phyloP scores from a whole-genome alignment of 371 early-diverging fungal species.

The Mucor circinelloides region DNA sequence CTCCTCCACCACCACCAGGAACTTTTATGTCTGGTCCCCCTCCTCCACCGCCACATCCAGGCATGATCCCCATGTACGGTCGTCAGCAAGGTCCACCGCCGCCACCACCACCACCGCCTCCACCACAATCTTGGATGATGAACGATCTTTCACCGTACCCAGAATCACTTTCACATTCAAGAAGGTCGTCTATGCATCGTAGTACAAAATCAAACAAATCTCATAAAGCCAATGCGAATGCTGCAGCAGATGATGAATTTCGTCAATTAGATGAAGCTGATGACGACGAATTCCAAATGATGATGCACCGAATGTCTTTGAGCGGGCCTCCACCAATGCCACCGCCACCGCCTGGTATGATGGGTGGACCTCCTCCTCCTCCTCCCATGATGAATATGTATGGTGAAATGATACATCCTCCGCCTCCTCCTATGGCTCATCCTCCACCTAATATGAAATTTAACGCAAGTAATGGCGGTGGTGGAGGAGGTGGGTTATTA shows the following conservation, averaged over 20 bases:
- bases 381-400: neutral
- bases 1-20: slow-evolving; percentile 5
- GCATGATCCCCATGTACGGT: neutral
- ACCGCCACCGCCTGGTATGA: slow-evolving; percentile 1
- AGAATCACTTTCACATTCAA: neutral
- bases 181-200: slow-evolving; percentile 1
- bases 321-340: slow-evolving; percentile 6
- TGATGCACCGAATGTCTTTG: slow-evolving; percentile 16
- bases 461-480: neutral
- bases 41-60: slow-evolving; percentile 6
- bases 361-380: slow-evolving; percentile 4
- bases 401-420: neutral
- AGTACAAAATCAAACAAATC: neutral
- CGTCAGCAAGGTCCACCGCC: neutral
- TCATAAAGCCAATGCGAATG: neutral
- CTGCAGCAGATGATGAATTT: neutral
- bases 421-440: neutral
- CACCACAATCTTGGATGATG: slow-evolving; percentile 22
- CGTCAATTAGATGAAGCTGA: slow-evolving; percentile 4
- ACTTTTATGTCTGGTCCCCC: slow-evolving; percentile 5
- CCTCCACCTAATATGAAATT: neutral
- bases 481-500: neutral
- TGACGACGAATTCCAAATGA: slow-evolving; percentile 1
- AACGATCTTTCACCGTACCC: slow-evolving; percentile 1
- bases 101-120: slow-evolving; percentile 7